phyloP scores from a whole-genome alignment of 23 red algal species.

The Gracilaria vermiculophylla region DNA sequence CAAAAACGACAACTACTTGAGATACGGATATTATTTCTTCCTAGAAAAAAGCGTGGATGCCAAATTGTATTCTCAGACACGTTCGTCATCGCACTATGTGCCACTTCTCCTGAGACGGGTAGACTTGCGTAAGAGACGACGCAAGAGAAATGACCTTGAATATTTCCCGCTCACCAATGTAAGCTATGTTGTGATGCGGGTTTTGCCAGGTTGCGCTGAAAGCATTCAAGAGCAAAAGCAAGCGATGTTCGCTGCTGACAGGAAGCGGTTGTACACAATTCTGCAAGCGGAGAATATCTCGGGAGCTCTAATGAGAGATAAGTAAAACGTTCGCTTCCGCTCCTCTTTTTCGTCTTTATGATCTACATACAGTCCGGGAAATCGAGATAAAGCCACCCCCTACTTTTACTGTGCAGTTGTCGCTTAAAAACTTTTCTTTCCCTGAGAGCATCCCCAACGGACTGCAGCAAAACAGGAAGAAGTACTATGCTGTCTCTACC shows the following conservation, averaged over 20 bases:
- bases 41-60: constrained; percentile 34
- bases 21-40: constrained; percentile 64
- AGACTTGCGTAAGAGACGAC: neutral
- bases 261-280: neutral
- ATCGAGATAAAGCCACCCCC: too few species aligned
- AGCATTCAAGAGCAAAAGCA: neutral
- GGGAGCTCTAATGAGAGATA: neutral
- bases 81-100: constrained; percentile 34
- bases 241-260: neutral
- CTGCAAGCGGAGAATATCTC: neutral
- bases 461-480: too few species aligned
- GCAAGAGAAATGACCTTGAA: neutral
- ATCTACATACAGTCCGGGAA: too few species aligned
- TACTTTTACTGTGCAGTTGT: too few species aligned
- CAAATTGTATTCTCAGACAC: constrained; percentile 31
- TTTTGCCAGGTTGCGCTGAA: neutral
- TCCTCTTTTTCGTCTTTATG: too few species aligned
- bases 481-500: too few species aligned
- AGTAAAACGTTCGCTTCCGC: neutral
- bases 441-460: too few species aligned
- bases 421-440: too few species aligned
- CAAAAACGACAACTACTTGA: neutral
- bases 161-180: constrained; percentile 43
- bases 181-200: constrained; percentile 43
- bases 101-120: constrained; percentile 23